Conservation (phyloP, 179 eudicot genomes). For the Amaranthus tricolor region DNA sequence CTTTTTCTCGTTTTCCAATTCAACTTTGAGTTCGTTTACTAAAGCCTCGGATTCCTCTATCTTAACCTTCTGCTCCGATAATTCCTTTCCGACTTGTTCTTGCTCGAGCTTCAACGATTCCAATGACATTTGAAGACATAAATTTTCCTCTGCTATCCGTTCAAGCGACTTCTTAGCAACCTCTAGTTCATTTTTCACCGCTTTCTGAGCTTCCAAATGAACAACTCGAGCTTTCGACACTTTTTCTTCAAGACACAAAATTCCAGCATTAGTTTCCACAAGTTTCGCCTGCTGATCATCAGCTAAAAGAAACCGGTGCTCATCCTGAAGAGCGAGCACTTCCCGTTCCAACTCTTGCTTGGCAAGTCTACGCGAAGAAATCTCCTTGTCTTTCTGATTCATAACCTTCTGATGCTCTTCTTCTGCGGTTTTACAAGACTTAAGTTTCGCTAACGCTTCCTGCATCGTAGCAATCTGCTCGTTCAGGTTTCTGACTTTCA, state of each 20-base stretch:
- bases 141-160: conserved; percentile 48
- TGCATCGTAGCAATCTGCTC: conserved; percentile 47
- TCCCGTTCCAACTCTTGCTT: conserved; percentile 47
- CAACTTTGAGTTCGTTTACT: conserved; percentile 29
- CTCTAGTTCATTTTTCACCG: conserved; percentile 45
- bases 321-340: conserved; percentile 32
- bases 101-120: conserved; percentile 54
- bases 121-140: conserved; percentile 39
- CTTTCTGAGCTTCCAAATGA: conserved; percentile 41
- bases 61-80: conserved; percentile 37
- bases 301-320: conserved; percentile 30
- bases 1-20: conserved; percentile 42
- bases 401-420: conserved; percentile 41
- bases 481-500: conserved; percentile 44
- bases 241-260: conserved; percentile 47
- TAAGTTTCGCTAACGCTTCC: conserved; percentile 44
- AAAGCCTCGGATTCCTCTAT: conserved; percentile 34
- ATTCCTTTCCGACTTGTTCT: conserved; percentile 47
- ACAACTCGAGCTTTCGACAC: conserved; percentile 42
- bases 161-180: conserved; percentile 50
- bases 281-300: conserved; percentile 37
- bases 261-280: conserved; percentile 46
- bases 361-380: conserved; percentile 28
- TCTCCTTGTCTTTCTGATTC: conserved; percentile 37
- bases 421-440: conserved; percentile 38